phyloP scores from a whole-genome alignment of 1,284 basidiomycete species.

The Phellopilus nigrolimitatus region DNA sequence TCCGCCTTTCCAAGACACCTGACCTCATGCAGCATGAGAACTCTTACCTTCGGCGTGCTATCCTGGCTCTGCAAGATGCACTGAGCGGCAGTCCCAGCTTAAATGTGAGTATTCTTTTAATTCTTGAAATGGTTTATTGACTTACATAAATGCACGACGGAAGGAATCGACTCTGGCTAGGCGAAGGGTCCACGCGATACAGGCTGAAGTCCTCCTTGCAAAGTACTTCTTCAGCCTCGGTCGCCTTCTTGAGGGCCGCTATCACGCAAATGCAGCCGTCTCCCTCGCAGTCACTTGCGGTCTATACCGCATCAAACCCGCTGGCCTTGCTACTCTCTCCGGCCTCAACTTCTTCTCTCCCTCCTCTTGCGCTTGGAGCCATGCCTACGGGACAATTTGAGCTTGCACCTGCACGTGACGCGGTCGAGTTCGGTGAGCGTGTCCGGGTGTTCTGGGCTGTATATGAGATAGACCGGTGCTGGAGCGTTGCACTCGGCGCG shows the following conservation, averaged over 20 bases:
- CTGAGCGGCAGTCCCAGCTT: constrained; percentile 34
- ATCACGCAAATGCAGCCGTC: constrained; percentile 37
- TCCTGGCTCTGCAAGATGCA: constrained; percentile 33
- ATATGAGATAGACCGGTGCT: constrained; percentile 58
- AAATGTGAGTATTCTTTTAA: constrained; percentile 25
- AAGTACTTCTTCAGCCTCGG: constrained; percentile 47
- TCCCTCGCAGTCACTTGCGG: constrained; percentile 34
- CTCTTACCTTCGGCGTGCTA: constrained; percentile 38
- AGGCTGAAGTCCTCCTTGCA: constrained; percentile 51
- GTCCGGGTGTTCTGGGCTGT: constrained; percentile 69
- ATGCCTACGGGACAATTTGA: not conserved
- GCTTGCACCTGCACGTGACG: constrained; percentile 31
- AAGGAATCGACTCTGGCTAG: not conserved
- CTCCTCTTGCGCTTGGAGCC: not conserved
- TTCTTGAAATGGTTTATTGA: not conserved
- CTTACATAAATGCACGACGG: not conserved
- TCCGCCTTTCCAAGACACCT: constrained; percentile 32
- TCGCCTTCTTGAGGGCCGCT: constrained; percentile 38
- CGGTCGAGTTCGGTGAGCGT: constrained; percentile 54
- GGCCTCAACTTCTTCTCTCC: not conserved
- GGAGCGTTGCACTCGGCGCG: constrained; percentile 57
- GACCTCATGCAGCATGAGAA: constrained; percentile 30
- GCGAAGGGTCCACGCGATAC: constrained; percentile 42
- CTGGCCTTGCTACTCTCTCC: not conserved
- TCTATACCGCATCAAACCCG: constrained; percentile 32